Evolutionary conservation across 768 basidiomycete species (phyloP), one percentile per base, ranked within the genome.

Genomic region (Trametes gibbosa): DNA sequence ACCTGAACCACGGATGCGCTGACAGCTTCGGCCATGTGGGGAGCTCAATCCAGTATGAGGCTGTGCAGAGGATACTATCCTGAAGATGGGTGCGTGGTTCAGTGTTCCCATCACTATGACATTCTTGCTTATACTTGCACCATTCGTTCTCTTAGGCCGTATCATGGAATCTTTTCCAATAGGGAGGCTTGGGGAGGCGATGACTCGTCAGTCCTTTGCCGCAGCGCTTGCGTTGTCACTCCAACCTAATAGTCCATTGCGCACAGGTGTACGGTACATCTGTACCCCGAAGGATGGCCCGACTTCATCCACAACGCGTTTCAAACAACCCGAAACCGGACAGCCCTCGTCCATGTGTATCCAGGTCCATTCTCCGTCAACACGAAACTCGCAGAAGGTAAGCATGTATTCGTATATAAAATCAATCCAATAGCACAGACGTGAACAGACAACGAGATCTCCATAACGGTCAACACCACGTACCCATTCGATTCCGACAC

Each of bases 271-370:
- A 81, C 79, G 1, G 80, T 81, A 32, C 10, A 32, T 46, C 80
- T 81, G 56, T 76, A 77, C 58, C 81, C 81, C 19, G 81, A 82
- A 65, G 80, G 78, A 27, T 81, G 77, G 77, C 80, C 81, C 1
- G 82, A 82, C 58, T 81, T 81, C 65, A 74, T 82, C 53, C 73
- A 76, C n/a, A 80, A 80, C 64, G 74, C 81, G 2, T 83, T 84
- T 65, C 66, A 82, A 10, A 75, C 74, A 0, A 79, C 77, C 19
- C 72, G 77, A 14, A 77, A 81, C 66, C 65, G 73, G 53, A 54
- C 66, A 16, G 77, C 78, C 0, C 72, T 81, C 9, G 77, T 80
- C 6, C 79, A 82, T 24, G 62, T 79, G 8, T 80, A 80, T 61
- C 70, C 81, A 7, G 81, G 80, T 5, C 81, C 81, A 0, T 79